Percentiles rank a stretch among this genome's conserved stretches.
phyloP scores from a whole-genome alignment of 1,284 basidiomycete genomes.

The Inonotus obliquus region DNA sequence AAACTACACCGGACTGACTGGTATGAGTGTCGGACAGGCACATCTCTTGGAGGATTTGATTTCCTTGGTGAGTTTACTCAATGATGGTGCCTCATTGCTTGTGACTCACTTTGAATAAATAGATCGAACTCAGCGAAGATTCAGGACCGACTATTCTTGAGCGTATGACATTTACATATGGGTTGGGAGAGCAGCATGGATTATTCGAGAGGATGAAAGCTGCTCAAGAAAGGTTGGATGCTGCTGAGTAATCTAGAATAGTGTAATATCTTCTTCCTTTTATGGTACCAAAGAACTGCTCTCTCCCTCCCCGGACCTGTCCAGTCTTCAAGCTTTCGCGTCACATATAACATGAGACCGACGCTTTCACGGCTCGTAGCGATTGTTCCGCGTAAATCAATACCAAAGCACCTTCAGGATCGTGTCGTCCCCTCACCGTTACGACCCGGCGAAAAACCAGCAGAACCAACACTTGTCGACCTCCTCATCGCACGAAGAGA shows the following conservation, averaged over 20 bases:
- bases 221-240: slow-evolving; percentile 26
- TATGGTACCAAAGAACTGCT: background rate
- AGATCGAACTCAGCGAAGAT: slow-evolving; percentile 58
- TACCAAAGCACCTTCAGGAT: slow-evolving; percentile 5
- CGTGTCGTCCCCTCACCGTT: slow-evolving; percentile 2
- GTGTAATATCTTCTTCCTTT: background rate
- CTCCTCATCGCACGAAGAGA: slow-evolving; percentile 13
- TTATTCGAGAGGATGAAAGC: slow-evolving; percentile 48
- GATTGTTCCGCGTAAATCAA: slow-evolving; percentile 5
- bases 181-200: slow-evolving; percentile 76
- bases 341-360: slow-evolving; percentile 6
- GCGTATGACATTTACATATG: slow-evolving; percentile 77
- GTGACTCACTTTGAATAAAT: background rate
- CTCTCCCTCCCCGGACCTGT: background rate
- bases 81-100: background rate
- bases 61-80: slow-evolving; percentile 51
- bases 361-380: slow-evolving; percentile 5
- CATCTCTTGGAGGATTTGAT: slow-evolving; percentile 93
- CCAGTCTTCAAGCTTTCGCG: too few species aligned
- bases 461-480: slow-evolving; percentile 14
- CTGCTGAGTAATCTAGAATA: background rate
- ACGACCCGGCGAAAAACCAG: background rate
- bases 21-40: slow-evolving; percentile 86
- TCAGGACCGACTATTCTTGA: slow-evolving; percentile 50
- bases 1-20: slow-evolving; percentile 56